A percentile compares a stretch with the other conserved stretches of the same genome.
phyloP scores from a whole-genome alignment of 768 basidiomycete species.

The Suillus fuscotomentosus region DNA sequence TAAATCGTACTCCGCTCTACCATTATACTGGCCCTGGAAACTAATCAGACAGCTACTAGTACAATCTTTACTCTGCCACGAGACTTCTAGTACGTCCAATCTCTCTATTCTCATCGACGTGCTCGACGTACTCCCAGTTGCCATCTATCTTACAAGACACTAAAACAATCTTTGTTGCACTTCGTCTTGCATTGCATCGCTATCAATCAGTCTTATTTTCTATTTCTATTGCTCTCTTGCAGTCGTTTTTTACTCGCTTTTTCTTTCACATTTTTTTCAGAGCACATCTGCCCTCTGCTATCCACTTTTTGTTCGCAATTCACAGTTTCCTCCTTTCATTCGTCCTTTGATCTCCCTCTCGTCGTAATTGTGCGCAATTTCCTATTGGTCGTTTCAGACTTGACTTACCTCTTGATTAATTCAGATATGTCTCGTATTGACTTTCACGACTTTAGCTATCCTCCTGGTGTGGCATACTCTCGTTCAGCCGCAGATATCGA shows the following conservation, averaged over 20 bases:
- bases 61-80: conserved; percentile 4
- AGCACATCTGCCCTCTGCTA: conserved; percentile 1
- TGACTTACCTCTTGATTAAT: conserved; percentile 5
- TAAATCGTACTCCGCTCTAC: conserved; percentile 2
- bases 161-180: conserved; percentile 28
- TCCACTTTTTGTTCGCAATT: conserved; percentile 3
- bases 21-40: conserved; percentile 10
- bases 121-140: conserved; percentile 8
- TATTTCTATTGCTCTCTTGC: conserved; percentile 29
- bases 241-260: conserved; percentile 20
- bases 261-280: conserved; percentile 24
- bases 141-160: conserved; percentile 28
- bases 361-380: background rate
- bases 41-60: conserved; percentile 28
- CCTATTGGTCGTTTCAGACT: background rate
- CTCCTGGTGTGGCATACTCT: conserved; percentile 27
- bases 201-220: conserved; percentile 24
- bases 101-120: background rate
- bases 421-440: conserved; percentile 45
- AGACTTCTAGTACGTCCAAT: conserved; percentile 5
- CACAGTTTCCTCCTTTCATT: conserved; percentile 3
- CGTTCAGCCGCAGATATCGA: conserved; percentile 33
- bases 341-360: background rate
- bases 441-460: conserved; percentile 38
- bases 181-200: conserved; percentile 34